Evolutionary conservation across 2,329 filamentous ascomycete genomes (phyloP).

Genomic region (Nothophaeocryptopus gaeumannii): DNA sequence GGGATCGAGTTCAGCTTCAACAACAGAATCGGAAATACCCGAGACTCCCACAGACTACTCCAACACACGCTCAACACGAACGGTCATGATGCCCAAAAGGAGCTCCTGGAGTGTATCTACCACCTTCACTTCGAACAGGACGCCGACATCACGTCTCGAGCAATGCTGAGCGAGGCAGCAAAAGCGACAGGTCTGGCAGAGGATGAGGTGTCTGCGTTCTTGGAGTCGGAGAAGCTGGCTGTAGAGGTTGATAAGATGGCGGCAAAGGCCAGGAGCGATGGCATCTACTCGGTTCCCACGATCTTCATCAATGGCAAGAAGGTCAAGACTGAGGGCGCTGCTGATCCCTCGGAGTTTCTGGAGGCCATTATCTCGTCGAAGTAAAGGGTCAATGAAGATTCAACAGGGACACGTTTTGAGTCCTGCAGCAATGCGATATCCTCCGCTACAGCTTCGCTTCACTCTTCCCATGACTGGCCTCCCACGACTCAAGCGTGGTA

Average conservation of each 20-base stretch:
- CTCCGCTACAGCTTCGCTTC: conserved; percentile 15
- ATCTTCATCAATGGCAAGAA: conserved; percentile 39
- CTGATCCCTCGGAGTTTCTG: conserved; percentile 16
- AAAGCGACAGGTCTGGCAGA: conserved; percentile 21
- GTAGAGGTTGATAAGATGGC: conserved; percentile 16
- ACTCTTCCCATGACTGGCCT: conserved; percentile 8
- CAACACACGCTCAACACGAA: conserved; percentile 22
- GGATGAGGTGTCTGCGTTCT: conserved; percentile 13
- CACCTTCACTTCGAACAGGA: conserved; percentile 34
- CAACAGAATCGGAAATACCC: conserved; percentile 37
- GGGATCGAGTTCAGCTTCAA: conserved; percentile 38
- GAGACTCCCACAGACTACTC: conserved; percentile 38
- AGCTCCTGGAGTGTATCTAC: conserved; percentile 31
- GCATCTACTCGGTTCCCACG: conserved; percentile 18
- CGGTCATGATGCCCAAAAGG: conserved; percentile 15
- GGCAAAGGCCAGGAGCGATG: conserved; percentile 6
- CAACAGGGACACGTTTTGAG: too few species aligned
- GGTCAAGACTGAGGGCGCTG: conserved; percentile 17
- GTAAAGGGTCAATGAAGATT: not conserved
- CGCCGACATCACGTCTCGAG: conserved; percentile 31
- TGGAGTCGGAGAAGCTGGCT: conserved; percentile 8
- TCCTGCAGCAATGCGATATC: too few species aligned
- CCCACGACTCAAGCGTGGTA: conserved; percentile 18
- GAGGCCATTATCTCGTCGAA: conserved; percentile 12
- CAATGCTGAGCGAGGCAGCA: conserved; percentile 26